Conservation (phyloP, 495 filamentous ascomycete species). For the Aspergillus sclerotiicarbonarius region DNA sequence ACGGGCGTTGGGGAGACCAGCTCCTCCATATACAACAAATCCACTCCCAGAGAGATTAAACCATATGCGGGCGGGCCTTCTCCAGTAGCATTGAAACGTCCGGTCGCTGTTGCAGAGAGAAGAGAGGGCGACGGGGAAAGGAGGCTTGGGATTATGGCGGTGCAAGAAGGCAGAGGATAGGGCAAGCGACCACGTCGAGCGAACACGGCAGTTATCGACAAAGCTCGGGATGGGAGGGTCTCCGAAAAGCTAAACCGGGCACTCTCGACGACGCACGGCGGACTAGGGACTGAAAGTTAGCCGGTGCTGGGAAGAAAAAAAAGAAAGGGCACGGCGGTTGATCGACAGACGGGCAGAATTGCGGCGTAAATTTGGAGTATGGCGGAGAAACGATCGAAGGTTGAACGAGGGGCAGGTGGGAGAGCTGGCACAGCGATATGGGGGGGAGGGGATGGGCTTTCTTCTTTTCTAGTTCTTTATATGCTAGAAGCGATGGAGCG, state of each 20-base stretch:
- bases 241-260: conserved; percentile 4
- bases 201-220: conserved; percentile 3
- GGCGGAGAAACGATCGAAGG: conserved; percentile 16
- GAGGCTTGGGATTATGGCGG: conserved; percentile 10
- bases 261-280: conserved; percentile 1
- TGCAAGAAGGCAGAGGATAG: conserved; percentile 10
- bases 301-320: conserved; percentile 14
- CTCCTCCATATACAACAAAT: conserved; percentile 39
- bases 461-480: conserved; percentile 13
- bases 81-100: conserved; percentile 13
- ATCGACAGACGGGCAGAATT: conserved; percentile 24
- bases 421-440: neutral
- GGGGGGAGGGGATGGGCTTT: neutral
- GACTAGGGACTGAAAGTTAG: conserved; percentile 10
- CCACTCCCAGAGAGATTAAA: conserved; percentile 22
- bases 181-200: conserved; percentile 11
- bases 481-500: neutral
- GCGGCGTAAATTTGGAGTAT: conserved; percentile 14
- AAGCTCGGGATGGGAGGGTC: conserved; percentile 2
- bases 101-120: neutral
- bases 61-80: conserved; percentile 15
- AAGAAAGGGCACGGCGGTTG: conserved; percentile 20
- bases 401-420: conserved; percentile 15
- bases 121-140: neutral
- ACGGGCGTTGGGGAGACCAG: conserved; percentile 39